These are phyloP conservation scores for Talaromyces proteolyticus DNA, from an alignment of 495 filamentous ascomycete genomes.

Conservation along the genomic window DNA sequence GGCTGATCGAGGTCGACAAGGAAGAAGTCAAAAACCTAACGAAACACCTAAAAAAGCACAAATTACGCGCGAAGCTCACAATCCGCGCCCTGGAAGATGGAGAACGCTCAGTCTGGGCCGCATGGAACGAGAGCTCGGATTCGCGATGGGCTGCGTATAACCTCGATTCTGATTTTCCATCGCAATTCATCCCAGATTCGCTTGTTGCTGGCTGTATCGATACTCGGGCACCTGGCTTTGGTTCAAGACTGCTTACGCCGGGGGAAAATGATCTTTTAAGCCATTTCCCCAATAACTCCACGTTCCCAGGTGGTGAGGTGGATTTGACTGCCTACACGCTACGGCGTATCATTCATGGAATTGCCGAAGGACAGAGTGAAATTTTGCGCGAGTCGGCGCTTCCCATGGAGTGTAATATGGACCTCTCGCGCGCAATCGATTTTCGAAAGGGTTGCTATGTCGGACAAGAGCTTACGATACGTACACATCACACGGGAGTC, in stretches of 20 bases:
- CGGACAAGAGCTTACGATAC: slow-evolving; percentile 91
- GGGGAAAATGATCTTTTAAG: slow-evolving; percentile 31
- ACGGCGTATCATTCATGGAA: slow-evolving; percentile 67
- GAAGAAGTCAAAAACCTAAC: slow-evolving; percentile 52
- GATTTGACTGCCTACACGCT: slow-evolving; percentile 51
- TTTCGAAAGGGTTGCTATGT: slow-evolving; percentile 97
- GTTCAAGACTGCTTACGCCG: slow-evolving; percentile 48
- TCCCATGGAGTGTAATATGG: slow-evolving; percentile 79
- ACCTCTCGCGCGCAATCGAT: slow-evolving; percentile 76
- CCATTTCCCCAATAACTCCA: slow-evolving; percentile 28
- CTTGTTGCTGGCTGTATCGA: slow-evolving; percentile 48
- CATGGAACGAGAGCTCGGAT: slow-evolving; percentile 50
- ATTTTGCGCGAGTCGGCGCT: slow-evolving; percentile 62
- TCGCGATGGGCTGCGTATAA: slow-evolving; percentile 41
- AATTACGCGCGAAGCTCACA: slow-evolving; percentile 71
- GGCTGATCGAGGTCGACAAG: slow-evolving; percentile 78
- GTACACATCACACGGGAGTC: slow-evolving; percentile 89
- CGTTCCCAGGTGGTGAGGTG: slow-evolving; percentile 27
- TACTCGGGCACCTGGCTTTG: slow-evolving; percentile 63
- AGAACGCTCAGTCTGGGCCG: slow-evolving; percentile 59
- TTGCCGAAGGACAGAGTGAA: slow-evolving; percentile 80
- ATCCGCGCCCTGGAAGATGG: slow-evolving; percentile 56
- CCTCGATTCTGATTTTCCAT: slow-evolving; percentile 27
- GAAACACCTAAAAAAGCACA: slow-evolving; percentile 74
- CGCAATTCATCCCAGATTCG: slow-evolving; percentile 13